Percentiles rank a stretch among this genome's conserved stretches.
phyloP scores from a whole-genome alignment of 495 filamentous ascomycete genomes.

The Corynascus novoguineensis region DNA sequence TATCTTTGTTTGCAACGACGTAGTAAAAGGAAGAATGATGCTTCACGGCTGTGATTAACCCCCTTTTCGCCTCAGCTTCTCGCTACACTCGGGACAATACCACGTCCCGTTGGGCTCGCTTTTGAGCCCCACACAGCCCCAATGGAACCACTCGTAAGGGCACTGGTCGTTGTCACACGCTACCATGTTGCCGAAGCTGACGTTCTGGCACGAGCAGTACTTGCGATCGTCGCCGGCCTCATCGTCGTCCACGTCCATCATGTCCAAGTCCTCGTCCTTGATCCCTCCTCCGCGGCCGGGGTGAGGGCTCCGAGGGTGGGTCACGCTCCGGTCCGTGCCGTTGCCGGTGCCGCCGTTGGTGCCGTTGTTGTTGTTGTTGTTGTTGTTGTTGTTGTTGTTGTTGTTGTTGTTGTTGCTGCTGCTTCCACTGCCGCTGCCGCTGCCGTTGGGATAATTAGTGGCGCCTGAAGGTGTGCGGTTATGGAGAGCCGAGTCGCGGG shows the following conservation, averaged over 20 bases:
- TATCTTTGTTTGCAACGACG: background rate
- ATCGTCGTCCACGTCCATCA: slow-evolving; percentile 69
- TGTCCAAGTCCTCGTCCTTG: slow-evolving; percentile 59
- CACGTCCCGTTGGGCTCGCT: slow-evolving; percentile 85
- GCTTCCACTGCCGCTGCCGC: background rate
- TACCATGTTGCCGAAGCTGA: slow-evolving; percentile 96
- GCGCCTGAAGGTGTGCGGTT: background rate
- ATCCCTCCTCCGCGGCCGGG: slow-evolving; percentile 1
- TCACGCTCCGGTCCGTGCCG: background rate
- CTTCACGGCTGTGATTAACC: background rate
- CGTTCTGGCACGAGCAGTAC: slow-evolving; percentile 88
- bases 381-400: background rate
- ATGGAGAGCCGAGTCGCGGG: slow-evolving; percentile 2
- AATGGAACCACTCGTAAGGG: slow-evolving; percentile 97
- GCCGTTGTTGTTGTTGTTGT: slow-evolving; percentile 1
- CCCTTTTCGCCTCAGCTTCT: slow-evolving; percentile 44
- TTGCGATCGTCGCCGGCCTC: slow-evolving; percentile 82
- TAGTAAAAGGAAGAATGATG: too few relatives aligned
- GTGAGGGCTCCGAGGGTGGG: slow-evolving; percentile 11
- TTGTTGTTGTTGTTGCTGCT: too few relatives aligned
- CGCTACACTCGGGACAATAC: slow-evolving; percentile 81
- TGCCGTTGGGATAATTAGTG: background rate
- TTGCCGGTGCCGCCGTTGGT: background rate
- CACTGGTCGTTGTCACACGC: slow-evolving; percentile 93
- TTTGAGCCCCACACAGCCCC: slow-evolving; percentile 86